Evolutionary conservation across 2,329 filamentous ascomycete genomes (phyloP).

Genomic region (Didymellaceae sp.): DNA sequence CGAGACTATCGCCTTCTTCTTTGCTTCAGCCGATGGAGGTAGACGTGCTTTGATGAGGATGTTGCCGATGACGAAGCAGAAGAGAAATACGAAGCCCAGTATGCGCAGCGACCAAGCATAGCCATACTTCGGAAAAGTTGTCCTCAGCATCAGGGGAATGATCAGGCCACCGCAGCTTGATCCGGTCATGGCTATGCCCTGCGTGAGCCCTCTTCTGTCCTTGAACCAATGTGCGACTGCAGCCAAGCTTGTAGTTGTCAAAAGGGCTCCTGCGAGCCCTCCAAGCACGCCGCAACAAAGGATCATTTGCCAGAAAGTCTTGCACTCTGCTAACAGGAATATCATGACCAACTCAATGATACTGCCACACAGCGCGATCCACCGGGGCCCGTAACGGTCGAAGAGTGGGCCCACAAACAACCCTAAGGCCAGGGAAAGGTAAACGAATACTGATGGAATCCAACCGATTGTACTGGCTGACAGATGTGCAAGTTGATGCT

Average conservation of each 20-base stretch:
- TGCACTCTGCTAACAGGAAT: slow-evolving; percentile 43
- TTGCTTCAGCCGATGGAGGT: slow-evolving; percentile 35
- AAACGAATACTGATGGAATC: slow-evolving; percentile 88
- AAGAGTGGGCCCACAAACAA: slow-evolving; percentile 84
- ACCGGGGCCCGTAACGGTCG: slow-evolving; percentile 46
- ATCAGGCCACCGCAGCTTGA: slow-evolving; percentile 44
- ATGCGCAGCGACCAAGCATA: slow-evolving; percentile 50
- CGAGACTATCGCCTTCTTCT: slow-evolving; percentile 47
- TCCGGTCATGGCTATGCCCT: slow-evolving; percentile 50
- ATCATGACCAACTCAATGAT: slow-evolving; percentile 36
- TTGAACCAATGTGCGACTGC: slow-evolving; percentile 51
- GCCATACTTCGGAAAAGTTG: slow-evolving; percentile 44
- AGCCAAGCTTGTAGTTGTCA: slow-evolving; percentile 47
- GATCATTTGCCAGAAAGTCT: slow-evolving; percentile 53
- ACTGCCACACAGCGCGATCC: slow-evolving; percentile 43
- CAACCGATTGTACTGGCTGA: slow-evolving; percentile 73
- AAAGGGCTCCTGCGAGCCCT: slow-evolving; percentile 48
- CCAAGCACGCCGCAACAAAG: slow-evolving; percentile 50
- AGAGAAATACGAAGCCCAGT: slow-evolving; percentile 46
- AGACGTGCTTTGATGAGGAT: slow-evolving; percentile 45
- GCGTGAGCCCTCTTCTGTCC: slow-evolving; percentile 44
- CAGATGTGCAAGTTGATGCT: slow-evolving; percentile 72
- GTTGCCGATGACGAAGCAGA: slow-evolving; percentile 43
- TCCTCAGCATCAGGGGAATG: slow-evolving; percentile 46
- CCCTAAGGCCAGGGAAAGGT: slow-evolving; percentile 81